Evolutionary conservation across 352 stramenopile species (phyloP).

Genomic region (Aphanomyces stellatus): DNA sequence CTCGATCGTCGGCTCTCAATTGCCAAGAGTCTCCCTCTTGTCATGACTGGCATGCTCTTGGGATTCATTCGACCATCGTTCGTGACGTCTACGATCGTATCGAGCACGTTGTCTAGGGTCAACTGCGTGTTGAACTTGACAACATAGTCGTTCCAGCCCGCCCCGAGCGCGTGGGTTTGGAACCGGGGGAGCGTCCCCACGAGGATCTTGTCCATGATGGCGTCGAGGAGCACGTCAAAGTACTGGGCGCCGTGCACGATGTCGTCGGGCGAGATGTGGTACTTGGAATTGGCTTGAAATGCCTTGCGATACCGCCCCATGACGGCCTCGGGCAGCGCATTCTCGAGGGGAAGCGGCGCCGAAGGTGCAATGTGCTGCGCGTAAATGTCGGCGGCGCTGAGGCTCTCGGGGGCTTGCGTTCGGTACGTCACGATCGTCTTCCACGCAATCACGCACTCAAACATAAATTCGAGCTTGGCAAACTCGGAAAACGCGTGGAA

Average conservation of each 20-base stretch:
- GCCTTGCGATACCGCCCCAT: slow-evolving; percentile 8
- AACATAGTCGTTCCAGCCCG: neutral
- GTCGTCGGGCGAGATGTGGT: slow-evolving; percentile 6
- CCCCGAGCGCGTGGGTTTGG: neutral
- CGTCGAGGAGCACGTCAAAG: slow-evolving; percentile 3
- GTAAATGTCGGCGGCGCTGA: slow-evolving; percentile 1
- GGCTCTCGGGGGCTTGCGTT: neutral
- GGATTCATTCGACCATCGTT: no score
- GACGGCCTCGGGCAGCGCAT: neutral
- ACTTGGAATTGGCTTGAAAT: slow-evolving; percentile 20
- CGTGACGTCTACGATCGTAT: neutral
- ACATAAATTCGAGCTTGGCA: slow-evolving; percentile 4
- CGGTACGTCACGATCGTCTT: neutral
- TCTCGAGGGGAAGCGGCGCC: neutral
- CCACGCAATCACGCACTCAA: neutral
- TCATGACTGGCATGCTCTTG: no score
- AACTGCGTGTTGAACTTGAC: neutral
- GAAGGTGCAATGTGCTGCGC: neutral
- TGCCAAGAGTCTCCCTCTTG: no score
- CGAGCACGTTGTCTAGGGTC: neutral
- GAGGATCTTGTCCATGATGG: neutral
- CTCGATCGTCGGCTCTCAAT: no score
- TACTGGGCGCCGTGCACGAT: neutral
- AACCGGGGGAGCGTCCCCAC: neutral
- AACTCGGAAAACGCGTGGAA: neutral